These are phyloP conservation scores for Penicillium sp. DNA, from an alignment of 2,329 filamentous ascomycete genomes.

Conservation along the genomic window DNA sequence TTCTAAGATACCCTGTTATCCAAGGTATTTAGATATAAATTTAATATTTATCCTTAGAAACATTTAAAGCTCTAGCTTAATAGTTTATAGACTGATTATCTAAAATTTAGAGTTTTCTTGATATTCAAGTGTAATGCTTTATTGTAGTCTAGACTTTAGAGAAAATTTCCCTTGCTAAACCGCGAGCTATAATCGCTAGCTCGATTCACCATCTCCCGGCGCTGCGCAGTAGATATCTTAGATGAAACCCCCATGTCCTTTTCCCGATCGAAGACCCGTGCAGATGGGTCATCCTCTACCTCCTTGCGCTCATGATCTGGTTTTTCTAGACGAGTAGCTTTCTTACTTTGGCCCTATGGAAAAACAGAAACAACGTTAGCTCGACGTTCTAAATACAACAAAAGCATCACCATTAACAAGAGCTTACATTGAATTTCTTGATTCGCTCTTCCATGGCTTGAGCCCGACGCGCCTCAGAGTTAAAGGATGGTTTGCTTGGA, in stretches of 20 bases:
- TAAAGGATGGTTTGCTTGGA: background rate
- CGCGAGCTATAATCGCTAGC: constrained; percentile 78
- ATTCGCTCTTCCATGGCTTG: constrained; percentile 45
- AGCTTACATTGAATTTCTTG: constrained; percentile 58
- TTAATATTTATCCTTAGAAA: no score
- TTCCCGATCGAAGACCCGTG: constrained; percentile 82
- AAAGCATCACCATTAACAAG: no score
- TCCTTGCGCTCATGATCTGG: constrained; percentile 60
- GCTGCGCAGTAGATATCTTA: constrained; percentile 70
- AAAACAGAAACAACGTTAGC: background rate
- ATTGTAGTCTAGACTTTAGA: constrained; percentile 27
- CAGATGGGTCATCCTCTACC: constrained; percentile 87
- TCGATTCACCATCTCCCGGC: constrained; percentile 74
- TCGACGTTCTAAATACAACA: background rate
- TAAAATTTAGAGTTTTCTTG: no score
- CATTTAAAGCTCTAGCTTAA: no score
- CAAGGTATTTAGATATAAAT: no score
- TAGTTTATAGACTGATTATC: no score
- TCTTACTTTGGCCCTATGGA: constrained; percentile 44
- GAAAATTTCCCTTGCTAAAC: constrained; percentile 71
- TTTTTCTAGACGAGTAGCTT: constrained; percentile 45
- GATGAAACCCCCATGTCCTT: constrained; percentile 86
- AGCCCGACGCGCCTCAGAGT: background rate
- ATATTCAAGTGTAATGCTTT: no score
- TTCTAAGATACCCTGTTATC: no score